These are phyloP conservation scores for Rhynchospora pubera DNA, from an alignment of 176 grass and related monocot genomes.

Conservation along the genomic window DNA sequence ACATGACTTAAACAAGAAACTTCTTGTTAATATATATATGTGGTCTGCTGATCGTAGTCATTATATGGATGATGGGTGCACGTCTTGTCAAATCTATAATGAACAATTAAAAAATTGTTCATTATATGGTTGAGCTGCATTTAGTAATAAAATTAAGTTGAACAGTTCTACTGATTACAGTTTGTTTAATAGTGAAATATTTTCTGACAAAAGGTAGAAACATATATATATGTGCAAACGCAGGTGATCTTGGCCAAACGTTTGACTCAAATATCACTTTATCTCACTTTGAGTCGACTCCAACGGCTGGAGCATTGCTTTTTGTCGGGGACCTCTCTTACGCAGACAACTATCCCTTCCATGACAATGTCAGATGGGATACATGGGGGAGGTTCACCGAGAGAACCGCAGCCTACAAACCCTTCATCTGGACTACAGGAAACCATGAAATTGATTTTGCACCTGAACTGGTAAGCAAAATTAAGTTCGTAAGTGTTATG, in stretches of 20 bases:
- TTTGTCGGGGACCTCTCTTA: conserved; percentile 67
- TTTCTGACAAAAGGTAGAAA: too few species aligned
- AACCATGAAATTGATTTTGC: conserved; percentile 64
- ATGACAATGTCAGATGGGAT: conserved; percentile 71
- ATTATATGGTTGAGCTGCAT: too few species aligned
- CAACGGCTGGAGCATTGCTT: conserved; percentile 37
- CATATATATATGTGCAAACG: not conserved
- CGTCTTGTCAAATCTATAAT: too few species aligned
- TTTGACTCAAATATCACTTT: conserved; percentile 63
- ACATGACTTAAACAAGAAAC: too few species aligned
- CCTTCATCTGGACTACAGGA: conserved; percentile 57
- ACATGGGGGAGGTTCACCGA: conserved; percentile 55
- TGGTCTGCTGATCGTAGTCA: too few species aligned
- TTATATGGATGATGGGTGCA: too few species aligned
- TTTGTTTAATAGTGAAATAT: too few species aligned
- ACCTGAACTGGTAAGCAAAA: conserved; percentile 34
- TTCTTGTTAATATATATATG: too few species aligned
- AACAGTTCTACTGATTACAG: too few species aligned
- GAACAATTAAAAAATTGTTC: too few species aligned
- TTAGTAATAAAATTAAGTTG: too few species aligned
- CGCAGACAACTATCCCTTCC: conserved; percentile 42
- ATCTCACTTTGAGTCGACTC: conserved; percentile 35
- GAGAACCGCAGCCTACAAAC: conserved; percentile 52
- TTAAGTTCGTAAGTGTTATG: too few species aligned
- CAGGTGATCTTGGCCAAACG: conserved; percentile 70